A percentile compares a stretch with the other conserved stretches of the same genome.
phyloP scores from a whole-genome alignment of 306 rosid genomes.

The Spatholobus suberectus region DNA sequence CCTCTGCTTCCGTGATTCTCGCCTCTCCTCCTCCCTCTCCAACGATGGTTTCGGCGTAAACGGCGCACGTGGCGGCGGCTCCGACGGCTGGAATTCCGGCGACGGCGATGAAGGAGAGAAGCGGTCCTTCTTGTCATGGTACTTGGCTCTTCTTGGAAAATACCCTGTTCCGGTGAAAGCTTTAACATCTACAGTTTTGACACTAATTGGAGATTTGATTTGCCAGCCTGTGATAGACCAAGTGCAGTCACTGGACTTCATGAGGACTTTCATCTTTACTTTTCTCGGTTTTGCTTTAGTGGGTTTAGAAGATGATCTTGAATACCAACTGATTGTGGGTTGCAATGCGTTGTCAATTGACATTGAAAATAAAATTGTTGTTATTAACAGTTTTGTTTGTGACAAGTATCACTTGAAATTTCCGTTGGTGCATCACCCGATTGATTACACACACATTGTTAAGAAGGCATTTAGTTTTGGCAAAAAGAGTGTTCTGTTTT shows the following conservation, averaged over 20 bases:
- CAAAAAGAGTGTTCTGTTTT: too few relatives aligned
- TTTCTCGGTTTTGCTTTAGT: slow-evolving; percentile 86
- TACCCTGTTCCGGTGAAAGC: slow-evolving; percentile 87
- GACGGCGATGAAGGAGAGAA: slow-evolving; percentile 51
- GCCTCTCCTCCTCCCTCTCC: too few relatives aligned
- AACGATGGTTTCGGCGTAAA: slow-evolving; percentile 54
- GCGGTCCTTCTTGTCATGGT: slow-evolving; percentile 83
- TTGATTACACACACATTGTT: too few relatives aligned
- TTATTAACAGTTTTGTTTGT: too few relatives aligned
- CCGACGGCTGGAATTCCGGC: slow-evolving; percentile 43
- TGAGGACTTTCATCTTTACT: slow-evolving; percentile 81
- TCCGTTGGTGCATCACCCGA: too few relatives aligned
- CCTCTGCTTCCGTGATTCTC: slow-evolving; percentile 42
- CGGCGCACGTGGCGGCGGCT: not conserved
- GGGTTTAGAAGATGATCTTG: too few relatives aligned
- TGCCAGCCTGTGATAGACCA: slow-evolving; percentile 92
- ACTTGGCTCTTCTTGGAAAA: slow-evolving; percentile 82
- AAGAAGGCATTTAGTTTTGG: too few relatives aligned
- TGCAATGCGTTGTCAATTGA: too few relatives aligned
- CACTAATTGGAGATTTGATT: slow-evolving; percentile 76
- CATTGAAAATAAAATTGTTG: too few relatives aligned
- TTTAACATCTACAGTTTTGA: slow-evolving; percentile 83
- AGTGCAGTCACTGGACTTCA: slow-evolving; percentile 64
- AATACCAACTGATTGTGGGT: too few relatives aligned
- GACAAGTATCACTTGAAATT: too few relatives aligned